Evolutionary conservation across 129 eudicot species (phyloP).

Genomic region (Scalesia atractyloides): DNA sequence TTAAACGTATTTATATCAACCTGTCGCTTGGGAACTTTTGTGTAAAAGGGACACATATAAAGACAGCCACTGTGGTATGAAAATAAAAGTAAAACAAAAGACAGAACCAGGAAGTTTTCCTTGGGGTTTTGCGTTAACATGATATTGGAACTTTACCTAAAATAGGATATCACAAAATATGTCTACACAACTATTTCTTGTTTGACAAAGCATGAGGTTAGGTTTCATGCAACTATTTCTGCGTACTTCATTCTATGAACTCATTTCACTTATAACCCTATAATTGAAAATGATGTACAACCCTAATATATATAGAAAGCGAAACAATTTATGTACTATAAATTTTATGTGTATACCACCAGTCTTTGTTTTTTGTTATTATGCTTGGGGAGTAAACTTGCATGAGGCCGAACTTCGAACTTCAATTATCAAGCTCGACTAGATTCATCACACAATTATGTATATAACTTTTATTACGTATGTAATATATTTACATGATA

Average conservation of each 20-base stretch:
- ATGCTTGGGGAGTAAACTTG: too few relatives aligned
- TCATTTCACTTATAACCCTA: too few relatives aligned
- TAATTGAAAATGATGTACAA: too few relatives aligned
- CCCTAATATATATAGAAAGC: too few relatives aligned
- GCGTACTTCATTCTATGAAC: background rate
- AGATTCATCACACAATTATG: too few relatives aligned
- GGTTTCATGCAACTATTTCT: background rate
- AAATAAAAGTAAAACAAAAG: slow-evolving; percentile 15
- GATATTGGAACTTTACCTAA: slow-evolving; percentile 23
- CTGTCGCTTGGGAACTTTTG: background rate
- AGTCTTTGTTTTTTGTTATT: too few relatives aligned
- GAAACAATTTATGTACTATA: too few relatives aligned
- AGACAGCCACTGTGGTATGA: slow-evolving; percentile 11
- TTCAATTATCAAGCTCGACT: too few relatives aligned
- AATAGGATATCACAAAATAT: slow-evolving; percentile 10
- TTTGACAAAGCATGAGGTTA: background rate
- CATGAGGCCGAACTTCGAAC: too few relatives aligned
- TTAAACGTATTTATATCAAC: slow-evolving; percentile 27
- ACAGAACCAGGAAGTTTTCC: slow-evolving; percentile 9
- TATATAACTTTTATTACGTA: too few relatives aligned
- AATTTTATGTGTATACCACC: too few relatives aligned
- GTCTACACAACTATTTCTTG: background rate
- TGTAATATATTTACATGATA: too few relatives aligned
- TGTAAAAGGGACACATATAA: background rate
- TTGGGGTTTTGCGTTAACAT: slow-evolving; percentile 13